A percentile compares a stretch with the other conserved stretches of the same genome.
These are phyloP conservation scores for Coniella vitis DNA, from an alignment of 2,329 filamentous ascomycete species.

Conservation along the genomic window DNA sequence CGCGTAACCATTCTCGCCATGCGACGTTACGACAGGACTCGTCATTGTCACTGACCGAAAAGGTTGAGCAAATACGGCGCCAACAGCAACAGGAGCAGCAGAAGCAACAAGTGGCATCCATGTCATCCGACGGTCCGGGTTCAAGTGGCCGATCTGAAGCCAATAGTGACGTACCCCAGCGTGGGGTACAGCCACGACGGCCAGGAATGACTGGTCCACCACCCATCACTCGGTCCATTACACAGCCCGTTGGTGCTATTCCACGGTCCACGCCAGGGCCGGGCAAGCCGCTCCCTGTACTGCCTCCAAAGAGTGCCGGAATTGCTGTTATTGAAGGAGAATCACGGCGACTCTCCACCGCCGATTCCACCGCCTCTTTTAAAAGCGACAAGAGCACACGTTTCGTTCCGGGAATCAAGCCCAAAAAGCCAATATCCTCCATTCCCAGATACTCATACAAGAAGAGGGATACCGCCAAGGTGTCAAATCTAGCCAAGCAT, in stretches of 20 bases:
- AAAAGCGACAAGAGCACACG: slow-evolving; percentile 65
- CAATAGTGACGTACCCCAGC: slow-evolving; percentile 23
- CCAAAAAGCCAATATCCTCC: slow-evolving; percentile 58
- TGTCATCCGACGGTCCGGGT: slow-evolving; percentile 24
- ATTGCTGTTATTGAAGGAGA: slow-evolving; percentile 23
- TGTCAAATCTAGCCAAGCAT: slow-evolving; percentile 87
- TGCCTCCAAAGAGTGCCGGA: slow-evolving; percentile 28
- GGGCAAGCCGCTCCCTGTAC: slow-evolving; percentile 32
- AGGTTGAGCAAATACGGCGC: slow-evolving; percentile 44
- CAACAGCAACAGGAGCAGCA: slow-evolving; percentile 30
- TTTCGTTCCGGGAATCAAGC: slow-evolving; percentile 61
- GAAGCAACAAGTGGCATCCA: slow-evolving; percentile 18
- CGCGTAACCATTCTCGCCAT: slow-evolving; percentile 13
- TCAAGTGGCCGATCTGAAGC: slow-evolving; percentile 17
- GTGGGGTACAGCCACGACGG: slow-evolving; percentile 34
- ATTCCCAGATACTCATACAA: slow-evolving; percentile 84
- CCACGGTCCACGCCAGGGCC: slow-evolving; percentile 39
- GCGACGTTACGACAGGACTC: slow-evolving; percentile 10
- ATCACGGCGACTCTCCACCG: slow-evolving; percentile 27
- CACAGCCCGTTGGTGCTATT: slow-evolving; percentile 42
- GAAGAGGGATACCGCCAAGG: slow-evolving; percentile 64
- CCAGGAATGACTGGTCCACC: slow-evolving; percentile 40
- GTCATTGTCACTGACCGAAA: slow-evolving; percentile 34
- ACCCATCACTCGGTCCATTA: slow-evolving; percentile 46
- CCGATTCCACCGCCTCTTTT: slow-evolving; percentile 27